These are phyloP conservation scores for Funneliformis caledonium DNA, from an alignment of 371 early-diverging fungal genomes.

Conservation along the genomic window DNA sequence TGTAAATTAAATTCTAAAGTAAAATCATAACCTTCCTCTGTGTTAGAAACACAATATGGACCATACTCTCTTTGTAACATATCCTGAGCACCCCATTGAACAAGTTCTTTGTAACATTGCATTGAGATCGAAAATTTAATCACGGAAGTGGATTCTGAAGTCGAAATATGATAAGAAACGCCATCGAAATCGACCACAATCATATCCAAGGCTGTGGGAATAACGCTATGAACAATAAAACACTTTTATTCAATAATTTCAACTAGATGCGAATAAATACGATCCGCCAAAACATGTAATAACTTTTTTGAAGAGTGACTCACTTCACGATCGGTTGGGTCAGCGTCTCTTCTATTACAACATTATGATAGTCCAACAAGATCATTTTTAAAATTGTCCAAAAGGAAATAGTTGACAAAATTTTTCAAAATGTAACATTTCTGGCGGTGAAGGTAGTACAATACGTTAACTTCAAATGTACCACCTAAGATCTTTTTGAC, in stretches of 20 bases:
- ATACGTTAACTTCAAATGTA: too few relatives aligned
- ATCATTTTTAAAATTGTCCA: slow-evolving; percentile 53
- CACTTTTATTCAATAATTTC: slow-evolving; percentile 41
- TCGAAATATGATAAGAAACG: slow-evolving; percentile 84
- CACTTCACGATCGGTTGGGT: slow-evolving; percentile 64
- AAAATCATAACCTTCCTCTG: slow-evolving; percentile 84
- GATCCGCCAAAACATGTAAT: neutral
- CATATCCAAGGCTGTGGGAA: slow-evolving; percentile 82
- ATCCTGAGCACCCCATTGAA: slow-evolving; percentile 77
- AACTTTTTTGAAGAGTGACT: slow-evolving; percentile 23
- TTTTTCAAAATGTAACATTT: too few relatives aligned
- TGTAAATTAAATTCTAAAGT: slow-evolving; percentile 83
- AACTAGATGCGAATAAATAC: slow-evolving; percentile 26
- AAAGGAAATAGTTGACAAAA: too few relatives aligned
- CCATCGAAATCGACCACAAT: slow-evolving; percentile 96
- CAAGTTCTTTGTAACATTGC: slow-evolving; percentile 81
- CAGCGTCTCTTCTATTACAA: slow-evolving; percentile 67
- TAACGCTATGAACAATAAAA: slow-evolving; percentile 57
- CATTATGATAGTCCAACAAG: slow-evolving; percentile 72
- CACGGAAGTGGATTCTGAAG: slow-evolving; percentile 69
- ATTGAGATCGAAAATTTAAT: slow-evolving; percentile 81
- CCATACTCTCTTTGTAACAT: slow-evolving; percentile 86
- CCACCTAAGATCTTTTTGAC: too few relatives aligned
- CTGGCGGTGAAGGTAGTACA: too few relatives aligned
- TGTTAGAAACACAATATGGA: slow-evolving; percentile 58